phyloP scores from a whole-genome alignment of 2,329 filamentous ascomycete species.

The Saccharata proteae region DNA sequence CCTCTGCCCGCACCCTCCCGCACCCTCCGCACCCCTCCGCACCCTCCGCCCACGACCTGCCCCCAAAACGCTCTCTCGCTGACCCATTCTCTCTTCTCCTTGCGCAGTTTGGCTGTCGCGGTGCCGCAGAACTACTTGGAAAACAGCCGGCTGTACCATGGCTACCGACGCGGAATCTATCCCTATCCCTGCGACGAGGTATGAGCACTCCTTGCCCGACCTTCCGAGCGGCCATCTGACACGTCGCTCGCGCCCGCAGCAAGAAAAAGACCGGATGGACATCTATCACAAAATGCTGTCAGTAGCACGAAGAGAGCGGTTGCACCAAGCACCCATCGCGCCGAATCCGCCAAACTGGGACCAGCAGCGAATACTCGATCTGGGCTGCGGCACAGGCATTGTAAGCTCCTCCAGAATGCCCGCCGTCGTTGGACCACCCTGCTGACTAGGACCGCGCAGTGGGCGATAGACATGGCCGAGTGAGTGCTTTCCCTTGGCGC shows the following conservation, averaged over 20 bases:
- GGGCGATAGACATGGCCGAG: constrained; percentile 78
- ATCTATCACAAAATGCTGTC: constrained; percentile 69
- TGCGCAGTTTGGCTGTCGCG: constrained; percentile 22
- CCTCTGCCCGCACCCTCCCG: constrained; percentile 3
- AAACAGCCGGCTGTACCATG: constrained; percentile 60
- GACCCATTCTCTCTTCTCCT: constrained; percentile 5
- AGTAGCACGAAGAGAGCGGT: constrained; percentile 45
- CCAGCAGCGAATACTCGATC: constrained; percentile 42
- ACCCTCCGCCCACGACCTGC: constrained; percentile 1
- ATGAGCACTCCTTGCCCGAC: constrained; percentile 14
- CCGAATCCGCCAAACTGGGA: constrained; percentile 20
- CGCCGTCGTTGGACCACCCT: too few relatives aligned
- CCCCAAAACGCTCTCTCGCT: constrained; percentile 1
- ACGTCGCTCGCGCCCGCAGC: constrained; percentile 31
- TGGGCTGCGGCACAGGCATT: constrained; percentile 82
- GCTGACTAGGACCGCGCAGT: too few relatives aligned
- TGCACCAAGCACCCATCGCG: constrained; percentile 33
- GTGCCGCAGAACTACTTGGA: constrained; percentile 40
- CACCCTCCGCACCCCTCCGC: neutral
- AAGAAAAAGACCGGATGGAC: constrained; percentile 67
- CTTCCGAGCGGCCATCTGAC: constrained; percentile 3
- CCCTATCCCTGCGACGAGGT: constrained; percentile 69
- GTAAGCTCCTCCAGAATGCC: too few relatives aligned
- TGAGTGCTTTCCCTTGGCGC: constrained; percentile 37
- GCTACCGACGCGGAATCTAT: constrained; percentile 56